phyloP scores from a whole-genome alignment of 352 stramenopile species.

The Phytophthora pseudosyringae region DNA sequence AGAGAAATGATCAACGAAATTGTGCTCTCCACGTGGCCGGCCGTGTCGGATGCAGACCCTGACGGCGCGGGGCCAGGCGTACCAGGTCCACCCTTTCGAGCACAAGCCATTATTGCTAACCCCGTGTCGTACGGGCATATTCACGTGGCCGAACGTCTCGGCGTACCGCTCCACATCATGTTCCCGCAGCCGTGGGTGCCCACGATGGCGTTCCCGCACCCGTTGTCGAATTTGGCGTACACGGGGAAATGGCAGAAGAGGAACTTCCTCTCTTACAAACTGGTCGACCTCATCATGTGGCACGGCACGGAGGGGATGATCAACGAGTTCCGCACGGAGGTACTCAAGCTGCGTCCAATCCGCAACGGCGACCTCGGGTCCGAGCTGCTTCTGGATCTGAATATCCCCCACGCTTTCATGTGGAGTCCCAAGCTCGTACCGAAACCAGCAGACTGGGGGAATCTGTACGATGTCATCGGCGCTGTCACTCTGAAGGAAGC shows the following conservation, averaged over 20 bases:
- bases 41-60: constrained; percentile 74
- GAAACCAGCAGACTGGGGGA: constrained; percentile 88
- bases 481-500: constrained; percentile 66
- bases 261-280: constrained; percentile 85
- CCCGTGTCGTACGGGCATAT: constrained; percentile 92
- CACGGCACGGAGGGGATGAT: constrained; percentile 61
- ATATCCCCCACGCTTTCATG: constrained; percentile 89
- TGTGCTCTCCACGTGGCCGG: constrained; percentile 86
- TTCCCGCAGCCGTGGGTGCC: constrained; percentile 91
- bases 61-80: constrained; percentile 54
- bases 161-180: constrained; percentile 93
- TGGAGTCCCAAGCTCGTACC: constrained; percentile 86
- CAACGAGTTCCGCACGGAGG: constrained; percentile 78
- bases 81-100: constrained; percentile 67
- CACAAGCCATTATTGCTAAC: constrained; percentile 93
- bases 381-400: constrained; percentile 59
- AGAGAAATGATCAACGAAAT: constrained; percentile 90
- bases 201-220: constrained; percentile 89
- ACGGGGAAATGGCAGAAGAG: constrained; percentile 47
- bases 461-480: constrained; percentile 85
- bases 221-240: constrained; percentile 84
- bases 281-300: constrained; percentile 85
- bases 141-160: constrained; percentile 91
- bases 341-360: constrained; percentile 60
- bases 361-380: constrained; percentile 56